phyloP scores from a whole-genome alignment of 805 yeast species.

The Teunomyces atbi region DNA sequence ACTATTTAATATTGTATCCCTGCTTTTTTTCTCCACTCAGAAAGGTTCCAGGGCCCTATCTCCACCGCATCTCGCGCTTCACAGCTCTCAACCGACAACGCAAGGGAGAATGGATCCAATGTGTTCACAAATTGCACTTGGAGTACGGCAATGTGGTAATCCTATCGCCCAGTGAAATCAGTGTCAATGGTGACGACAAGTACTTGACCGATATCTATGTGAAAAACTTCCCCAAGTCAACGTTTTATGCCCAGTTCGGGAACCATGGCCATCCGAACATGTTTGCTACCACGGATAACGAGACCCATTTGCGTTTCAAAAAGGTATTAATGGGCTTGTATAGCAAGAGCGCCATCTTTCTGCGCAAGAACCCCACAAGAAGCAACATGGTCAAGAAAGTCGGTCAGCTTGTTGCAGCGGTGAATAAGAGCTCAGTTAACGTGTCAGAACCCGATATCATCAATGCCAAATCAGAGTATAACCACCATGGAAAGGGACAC shows the following conservation, averaged over 20 bases:
- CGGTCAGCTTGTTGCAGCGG: constrained; percentile 23
- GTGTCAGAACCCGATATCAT: constrained; percentile 33
- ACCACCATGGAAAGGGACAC: constrained; percentile 37
- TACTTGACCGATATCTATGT: constrained; percentile 56
- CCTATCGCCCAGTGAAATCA: constrained; percentile 59
- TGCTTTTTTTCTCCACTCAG: constrained; percentile 48
- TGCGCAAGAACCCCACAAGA: constrained; percentile 28
- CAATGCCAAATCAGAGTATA: constrained; percentile 30
- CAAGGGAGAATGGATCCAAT: constrained; percentile 39
- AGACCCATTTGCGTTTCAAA: constrained; percentile 42
- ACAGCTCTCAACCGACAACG: constrained; percentile 41
- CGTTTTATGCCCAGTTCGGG: constrained; percentile 58
- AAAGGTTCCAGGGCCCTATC: constrained; percentile 57
- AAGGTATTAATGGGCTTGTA: constrained; percentile 32
- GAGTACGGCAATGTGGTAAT: constrained; percentile 63
- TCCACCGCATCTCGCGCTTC: constrained; percentile 44
- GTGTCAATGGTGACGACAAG: constrained; percentile 50
- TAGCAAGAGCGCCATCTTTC: constrained; percentile 34
- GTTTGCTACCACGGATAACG: constrained; percentile 53
- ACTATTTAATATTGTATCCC: constrained; percentile 44
- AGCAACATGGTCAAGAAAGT: constrained; percentile 25
- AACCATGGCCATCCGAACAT: constrained; percentile 60
- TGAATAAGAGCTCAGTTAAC: constrained; percentile 27
- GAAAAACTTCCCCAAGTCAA: constrained; percentile 53
- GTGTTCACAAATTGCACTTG: constrained; percentile 49